Percentiles rank a stretch among this genome's conserved stretches.
Evolutionary conservation across 1,284 basidiomycete genomes (phyloP).

Genomic region (Malassezia arunalokei): DNA sequence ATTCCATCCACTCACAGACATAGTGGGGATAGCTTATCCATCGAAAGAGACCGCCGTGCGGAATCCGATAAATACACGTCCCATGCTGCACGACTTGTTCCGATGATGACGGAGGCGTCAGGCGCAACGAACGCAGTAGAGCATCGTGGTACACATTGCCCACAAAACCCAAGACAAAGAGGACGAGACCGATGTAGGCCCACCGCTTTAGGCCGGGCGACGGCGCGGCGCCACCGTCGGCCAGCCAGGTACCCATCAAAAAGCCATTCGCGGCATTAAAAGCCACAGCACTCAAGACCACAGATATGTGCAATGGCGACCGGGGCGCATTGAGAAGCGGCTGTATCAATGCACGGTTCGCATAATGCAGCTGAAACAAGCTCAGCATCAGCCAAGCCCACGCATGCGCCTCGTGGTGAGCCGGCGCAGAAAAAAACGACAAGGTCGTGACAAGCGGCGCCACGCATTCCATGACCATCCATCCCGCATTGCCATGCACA

Average conservation of each 20-base stretch:
- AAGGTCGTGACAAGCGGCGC: background rate
- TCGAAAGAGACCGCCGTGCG: conserved; percentile 64
- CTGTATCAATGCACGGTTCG: conserved; percentile 67
- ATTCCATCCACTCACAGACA: conserved; percentile 61
- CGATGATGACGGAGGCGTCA: background rate
- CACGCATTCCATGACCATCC: conserved; percentile 16
- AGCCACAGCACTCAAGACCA: conserved; percentile 53
- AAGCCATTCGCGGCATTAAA: conserved; percentile 68
- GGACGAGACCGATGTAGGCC: background rate
- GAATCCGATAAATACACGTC: conserved; percentile 60
- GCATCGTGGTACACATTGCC: conserved; percentile 72
- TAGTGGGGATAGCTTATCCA: conserved; percentile 86
- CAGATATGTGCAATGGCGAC: conserved; percentile 61
- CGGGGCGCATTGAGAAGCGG: conserved; percentile 71
- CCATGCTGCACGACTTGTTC: background rate
- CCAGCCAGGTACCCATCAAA: conserved; percentile 56
- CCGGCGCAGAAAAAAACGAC: background rate
- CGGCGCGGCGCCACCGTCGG: background rate
- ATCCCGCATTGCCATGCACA: conserved; percentile 11
- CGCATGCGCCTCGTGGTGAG: background rate
- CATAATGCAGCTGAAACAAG: conserved; percentile 65
- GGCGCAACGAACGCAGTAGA: conserved; percentile 62
- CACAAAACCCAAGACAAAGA: conserved; percentile 53
- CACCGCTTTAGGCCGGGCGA: background rate
- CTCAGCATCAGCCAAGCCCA: conserved; percentile 47